Evolutionary conservation across 1,284 basidiomycete species (phyloP), one percentile per base, ranked within the genome.

Genomic region (Mycosarcoma mackinlayi): DNA sequence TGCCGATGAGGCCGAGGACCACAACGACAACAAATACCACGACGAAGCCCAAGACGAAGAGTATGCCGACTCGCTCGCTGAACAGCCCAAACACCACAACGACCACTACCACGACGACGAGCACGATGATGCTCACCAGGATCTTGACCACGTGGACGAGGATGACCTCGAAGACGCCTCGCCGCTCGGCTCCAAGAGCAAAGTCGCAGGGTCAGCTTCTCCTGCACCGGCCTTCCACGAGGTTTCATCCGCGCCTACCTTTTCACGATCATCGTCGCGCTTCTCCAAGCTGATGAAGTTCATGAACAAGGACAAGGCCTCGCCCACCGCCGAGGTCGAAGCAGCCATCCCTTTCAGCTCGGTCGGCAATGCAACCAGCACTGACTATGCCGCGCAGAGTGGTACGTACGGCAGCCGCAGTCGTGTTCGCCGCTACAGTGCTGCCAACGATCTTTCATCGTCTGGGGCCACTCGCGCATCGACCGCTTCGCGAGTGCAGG

Each of bases 241-340:
- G 45, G 34, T 49, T 0, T 23, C 35, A 1, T 10, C 50, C 21
- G 54, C 50, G 24, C 61, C 61, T 13, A 57, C 56, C 5, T 59
- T 59, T 16, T 55, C 47, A 16, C 62, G 62, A 24, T 59, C 51
- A 9, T 65, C 62, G 25, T 59, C 65, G 35, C 65, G 65, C 31
- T 62, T 68, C 50, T 58, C 58, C 11, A 62, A 62, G 47, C 51
- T 61, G 27, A 57, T 68, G 25, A 68, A 68, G 47, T 68, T 68
- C 47, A 62, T 68, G 46, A 62, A 57, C 54, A 68, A 68, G 54
- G 65, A 60, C 37, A 55, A 50, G 44, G n/a, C 31, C 4, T 53
- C 53, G 14, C 58, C 64, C 21, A 33, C 47, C 10, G 33, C 45
- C 34, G 63, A 65, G 24, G 18, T 39, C 31, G 64, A 46, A 4